phyloP scores from a whole-genome alignment of 2,329 filamentous ascomycete genomes.

The Ophiocordyceps australis region DNA sequence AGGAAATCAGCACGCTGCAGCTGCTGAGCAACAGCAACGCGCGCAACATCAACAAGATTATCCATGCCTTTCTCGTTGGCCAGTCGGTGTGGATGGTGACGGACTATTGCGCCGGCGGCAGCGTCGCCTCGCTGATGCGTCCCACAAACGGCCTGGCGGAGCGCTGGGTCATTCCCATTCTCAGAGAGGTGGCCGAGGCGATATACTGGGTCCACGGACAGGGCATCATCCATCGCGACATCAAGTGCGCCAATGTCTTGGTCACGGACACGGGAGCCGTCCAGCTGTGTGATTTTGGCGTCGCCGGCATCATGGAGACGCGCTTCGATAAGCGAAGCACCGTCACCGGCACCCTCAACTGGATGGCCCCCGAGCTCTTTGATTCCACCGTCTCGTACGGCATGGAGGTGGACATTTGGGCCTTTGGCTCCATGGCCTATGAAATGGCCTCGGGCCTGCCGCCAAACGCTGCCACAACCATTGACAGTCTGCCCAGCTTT shows the following conservation, averaged over 20 bases:
- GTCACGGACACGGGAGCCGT: conserved; percentile 61
- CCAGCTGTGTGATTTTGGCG: conserved; percentile 73
- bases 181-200: conserved; percentile 47
- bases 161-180: conserved; percentile 50
- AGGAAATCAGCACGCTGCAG: conserved; percentile 51
- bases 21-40: conserved; percentile 57
- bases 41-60: conserved; percentile 64
- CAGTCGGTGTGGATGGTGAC: conserved; percentile 78
- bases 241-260: conserved; percentile 65
- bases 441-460: conserved; percentile 67
- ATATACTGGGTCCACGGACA: conserved; percentile 50
- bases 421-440: conserved; percentile 63
- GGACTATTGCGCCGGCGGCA: conserved; percentile 72
- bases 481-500: conserved; percentile 26
- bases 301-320: conserved; percentile 60
- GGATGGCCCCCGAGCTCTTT: conserved; percentile 73
- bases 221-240: conserved; percentile 53
- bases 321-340: conserved; percentile 63
- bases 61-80: conserved; percentile 61
- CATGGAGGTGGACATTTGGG: conserved; percentile 67
- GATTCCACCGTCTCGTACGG: conserved; percentile 46
- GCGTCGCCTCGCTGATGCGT: conserved; percentile 55
- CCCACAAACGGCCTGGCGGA: conserved; percentile 50
- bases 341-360: conserved; percentile 67
- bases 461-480: conserved; percentile 43